phyloP scores from a whole-genome alignment of 805 yeast species.

The Schizosaccharomyces cryophilus region DNA sequence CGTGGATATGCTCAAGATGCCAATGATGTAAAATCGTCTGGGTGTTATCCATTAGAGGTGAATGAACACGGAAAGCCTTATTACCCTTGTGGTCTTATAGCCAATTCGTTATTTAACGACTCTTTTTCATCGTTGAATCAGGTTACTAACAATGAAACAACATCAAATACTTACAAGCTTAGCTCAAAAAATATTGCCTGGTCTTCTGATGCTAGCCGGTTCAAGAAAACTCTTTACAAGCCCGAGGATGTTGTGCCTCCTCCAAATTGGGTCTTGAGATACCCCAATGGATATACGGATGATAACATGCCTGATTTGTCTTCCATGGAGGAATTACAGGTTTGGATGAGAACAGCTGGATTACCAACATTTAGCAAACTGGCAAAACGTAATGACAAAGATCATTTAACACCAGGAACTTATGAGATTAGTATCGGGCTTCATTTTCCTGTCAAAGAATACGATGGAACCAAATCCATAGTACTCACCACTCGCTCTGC shows the following conservation, averaged over 20 bases:
- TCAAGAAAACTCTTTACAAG: conserved; percentile 45
- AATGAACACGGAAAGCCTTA: conserved; percentile 31
- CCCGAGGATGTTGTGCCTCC: conserved; percentile 68
- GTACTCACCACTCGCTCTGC: conserved; percentile 60
- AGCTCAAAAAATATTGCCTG: conserved; percentile 53
- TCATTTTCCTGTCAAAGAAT: conserved; percentile 60
- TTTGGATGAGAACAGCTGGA: conserved; percentile 97
- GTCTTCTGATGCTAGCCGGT: conserved; percentile 51
- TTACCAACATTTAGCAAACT: conserved; percentile 70
- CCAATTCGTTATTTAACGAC: conserved; percentile 81
- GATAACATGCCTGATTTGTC: conserved; percentile 56
- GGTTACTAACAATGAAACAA: no score
- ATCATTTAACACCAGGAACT: conserved; percentile 33
- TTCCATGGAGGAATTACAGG: conserved; percentile 63
- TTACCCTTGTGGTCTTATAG: conserved; percentile 89
- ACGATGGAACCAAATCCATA: conserved; percentile 72
- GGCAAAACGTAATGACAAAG: conserved; percentile 45
- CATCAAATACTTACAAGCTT: conserved; percentile 14
- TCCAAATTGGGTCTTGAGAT: conserved; percentile 61
- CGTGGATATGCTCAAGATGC: conserved; percentile 44
- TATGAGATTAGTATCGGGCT: conserved; percentile 38
- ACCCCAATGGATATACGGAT: conserved; percentile 73
- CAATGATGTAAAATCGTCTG: conserved; percentile 23
- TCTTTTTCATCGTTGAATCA: conserved; percentile 25
- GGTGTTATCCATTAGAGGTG: conserved; percentile 40